Conservation (phyloP, 192 early-diverging fungal genomes). For the Dispira simplex region DNA sequence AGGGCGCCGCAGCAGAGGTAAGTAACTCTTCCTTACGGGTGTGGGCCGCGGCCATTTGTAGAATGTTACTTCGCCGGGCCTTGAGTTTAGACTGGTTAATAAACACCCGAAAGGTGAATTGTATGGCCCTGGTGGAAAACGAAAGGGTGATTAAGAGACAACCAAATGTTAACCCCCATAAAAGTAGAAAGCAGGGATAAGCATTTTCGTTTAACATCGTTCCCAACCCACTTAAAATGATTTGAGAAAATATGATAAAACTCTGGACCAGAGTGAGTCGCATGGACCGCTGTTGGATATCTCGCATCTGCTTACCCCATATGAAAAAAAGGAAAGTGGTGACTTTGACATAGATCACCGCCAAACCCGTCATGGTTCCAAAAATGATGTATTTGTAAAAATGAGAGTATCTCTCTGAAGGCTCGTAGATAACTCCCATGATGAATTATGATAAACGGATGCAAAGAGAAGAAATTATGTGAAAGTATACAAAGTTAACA, state of each 20-base stretch:
- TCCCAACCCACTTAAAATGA: not conserved
- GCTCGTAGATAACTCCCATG: too few species aligned
- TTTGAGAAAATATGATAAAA: not conserved
- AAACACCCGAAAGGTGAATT: not conserved
- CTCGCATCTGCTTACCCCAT: not conserved
- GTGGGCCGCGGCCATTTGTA: not conserved
- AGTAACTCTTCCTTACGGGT: not conserved
- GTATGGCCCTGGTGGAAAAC: not conserved
- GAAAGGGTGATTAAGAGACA: not conserved
- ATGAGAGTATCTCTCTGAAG: too few species aligned
- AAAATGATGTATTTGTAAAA: too few species aligned
- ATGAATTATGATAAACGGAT: too few species aligned
- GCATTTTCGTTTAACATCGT: not conserved
- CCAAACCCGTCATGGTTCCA: not conserved
- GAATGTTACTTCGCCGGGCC: not conserved
- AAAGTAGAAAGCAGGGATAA: constrained; percentile 8
- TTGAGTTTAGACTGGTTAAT: not conserved
- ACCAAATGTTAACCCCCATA: constrained; percentile 2
- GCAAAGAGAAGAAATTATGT: too few species aligned
- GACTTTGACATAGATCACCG: not conserved
- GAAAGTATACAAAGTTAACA: too few species aligned
- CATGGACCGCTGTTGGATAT: constrained; percentile 7
- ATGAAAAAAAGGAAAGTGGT: constrained; percentile 5
- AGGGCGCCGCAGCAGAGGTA: not conserved
- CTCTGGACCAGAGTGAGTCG: constrained; percentile 1